phyloP scores from a whole-genome alignment of 2,329 filamentous ascomycete species.

The Fusarium sp. region DNA sequence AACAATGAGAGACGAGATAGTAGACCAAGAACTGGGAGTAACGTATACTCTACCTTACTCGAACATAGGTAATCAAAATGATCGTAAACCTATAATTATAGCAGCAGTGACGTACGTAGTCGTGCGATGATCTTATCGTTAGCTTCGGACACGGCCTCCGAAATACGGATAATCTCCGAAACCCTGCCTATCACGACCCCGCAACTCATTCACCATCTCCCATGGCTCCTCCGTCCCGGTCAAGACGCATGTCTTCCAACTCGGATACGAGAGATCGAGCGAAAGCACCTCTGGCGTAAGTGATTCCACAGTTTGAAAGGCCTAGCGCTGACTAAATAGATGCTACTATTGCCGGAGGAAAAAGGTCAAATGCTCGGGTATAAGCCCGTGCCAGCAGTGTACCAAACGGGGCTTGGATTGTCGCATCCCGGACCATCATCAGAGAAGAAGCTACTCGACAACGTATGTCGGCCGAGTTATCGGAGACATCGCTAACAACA shows the following conservation, averaged over 20 bases:
- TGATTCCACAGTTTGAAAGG: not conserved
- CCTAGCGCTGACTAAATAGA: not conserved
- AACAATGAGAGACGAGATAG: no score
- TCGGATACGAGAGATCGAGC: not conserved
- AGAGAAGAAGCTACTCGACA: not conserved
- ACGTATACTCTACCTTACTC: no score
- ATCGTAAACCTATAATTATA: not conserved
- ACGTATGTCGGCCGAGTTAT: not conserved
- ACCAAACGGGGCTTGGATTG: not conserved
- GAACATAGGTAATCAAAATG: no score
- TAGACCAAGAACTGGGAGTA: no score
- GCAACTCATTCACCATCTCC: not conserved
- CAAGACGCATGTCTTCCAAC: not conserved
- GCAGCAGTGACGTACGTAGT: no score
- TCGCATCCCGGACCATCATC: not conserved
- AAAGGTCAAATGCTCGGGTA: constrained; percentile 1
- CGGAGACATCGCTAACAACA: not conserved
- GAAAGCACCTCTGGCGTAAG: not conserved
- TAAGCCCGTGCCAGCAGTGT: not conserved
- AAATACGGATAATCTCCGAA: not conserved
- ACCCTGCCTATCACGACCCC: not conserved
- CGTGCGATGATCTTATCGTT: not conserved
- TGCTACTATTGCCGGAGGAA: constrained; percentile 3
- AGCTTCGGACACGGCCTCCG: constrained; percentile 1
- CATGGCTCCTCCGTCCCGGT: not conserved